Evolutionary conservation across 257 asterid genomes (phyloP).

Genomic region (Echium plantagineum): DNA sequence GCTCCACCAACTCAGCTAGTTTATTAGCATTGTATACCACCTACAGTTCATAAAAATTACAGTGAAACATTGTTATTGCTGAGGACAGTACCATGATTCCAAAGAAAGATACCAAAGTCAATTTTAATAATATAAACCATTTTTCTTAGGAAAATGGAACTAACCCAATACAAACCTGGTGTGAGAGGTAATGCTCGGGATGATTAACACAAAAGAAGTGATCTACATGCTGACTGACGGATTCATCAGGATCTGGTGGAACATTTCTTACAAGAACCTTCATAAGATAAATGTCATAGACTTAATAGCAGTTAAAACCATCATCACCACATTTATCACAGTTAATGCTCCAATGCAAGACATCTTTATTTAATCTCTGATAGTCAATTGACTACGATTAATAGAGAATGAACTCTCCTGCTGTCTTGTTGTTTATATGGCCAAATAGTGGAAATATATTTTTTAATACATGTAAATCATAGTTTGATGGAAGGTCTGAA

Average conservation of each 20-base stretch:
- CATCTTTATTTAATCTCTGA: background rate
- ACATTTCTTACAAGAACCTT: conserved; percentile 92
- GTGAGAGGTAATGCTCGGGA: conserved; percentile 67
- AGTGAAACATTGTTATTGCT: background rate
- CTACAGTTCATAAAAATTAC: conserved; percentile 15
- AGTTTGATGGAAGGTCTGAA: background rate
- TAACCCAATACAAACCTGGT: conserved; percentile 32
- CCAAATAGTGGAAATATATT: background rate
- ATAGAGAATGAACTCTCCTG: background rate
- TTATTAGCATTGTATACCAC: conserved; percentile 60
- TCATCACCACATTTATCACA: background rate
- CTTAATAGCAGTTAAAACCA: background rate
- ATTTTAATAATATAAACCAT: too few relatives aligned
- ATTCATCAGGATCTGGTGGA: conserved; percentile 91
- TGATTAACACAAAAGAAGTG: conserved; percentile 94
- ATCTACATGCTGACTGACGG: conserved; percentile 83
- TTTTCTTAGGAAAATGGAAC: background rate
- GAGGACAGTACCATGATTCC: background rate
- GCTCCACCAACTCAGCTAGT: conserved; percentile 54
- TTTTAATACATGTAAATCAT: background rate
- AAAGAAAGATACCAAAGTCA: background rate
- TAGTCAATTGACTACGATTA: too few relatives aligned
- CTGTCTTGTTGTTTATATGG: background rate
- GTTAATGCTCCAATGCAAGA: background rate
- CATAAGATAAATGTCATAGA: conserved; percentile 11